Conservation (phyloP, 2,329 filamentous ascomycete species). For the Pseudogymnoascus sp. region DNA sequence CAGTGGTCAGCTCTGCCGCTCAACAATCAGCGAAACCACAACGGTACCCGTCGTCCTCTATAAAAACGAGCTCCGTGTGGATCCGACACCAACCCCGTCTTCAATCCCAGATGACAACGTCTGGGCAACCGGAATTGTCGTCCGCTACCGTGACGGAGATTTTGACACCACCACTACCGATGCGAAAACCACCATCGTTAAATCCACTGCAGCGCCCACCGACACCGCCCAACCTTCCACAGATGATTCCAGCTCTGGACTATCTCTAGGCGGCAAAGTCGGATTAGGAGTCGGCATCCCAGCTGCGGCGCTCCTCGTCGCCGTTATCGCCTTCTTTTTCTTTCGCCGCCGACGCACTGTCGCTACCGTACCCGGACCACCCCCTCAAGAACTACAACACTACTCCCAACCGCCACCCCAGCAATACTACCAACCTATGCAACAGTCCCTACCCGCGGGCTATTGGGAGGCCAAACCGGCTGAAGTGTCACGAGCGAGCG, state of each 20-base stretch:
- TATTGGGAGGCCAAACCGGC: neutral
- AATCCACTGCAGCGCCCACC: neutral
- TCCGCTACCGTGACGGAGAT: neutral
- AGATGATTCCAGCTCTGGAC: slow-evolving; percentile 9
- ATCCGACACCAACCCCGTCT: neutral
- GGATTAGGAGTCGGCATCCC: slow-evolving; percentile 29
- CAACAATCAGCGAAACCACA: neutral
- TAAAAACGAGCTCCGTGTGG: neutral
- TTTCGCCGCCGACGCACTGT: slow-evolving; percentile 22
- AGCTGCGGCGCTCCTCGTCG: slow-evolving; percentile 22
- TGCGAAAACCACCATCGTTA: neutral
- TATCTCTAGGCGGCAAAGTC: slow-evolving; percentile 21
- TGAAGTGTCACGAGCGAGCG: neutral
- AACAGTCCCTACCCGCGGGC: neutral
- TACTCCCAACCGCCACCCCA: neutral
- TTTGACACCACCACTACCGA: neutral
- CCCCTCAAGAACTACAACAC: neutral
- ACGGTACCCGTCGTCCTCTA: neutral
- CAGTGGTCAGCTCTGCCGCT: slow-evolving; percentile 2
- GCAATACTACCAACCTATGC: neutral
- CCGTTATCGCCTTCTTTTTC: slow-evolving; percentile 24
- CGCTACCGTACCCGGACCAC: neutral
- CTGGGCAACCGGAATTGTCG: neutral
- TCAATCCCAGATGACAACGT: neutral
- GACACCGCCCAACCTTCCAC: neutral